Evolutionary conservation across 1,139 yeast species (phyloP).

Genomic region (Casaregolazyma lundiana): DNA sequence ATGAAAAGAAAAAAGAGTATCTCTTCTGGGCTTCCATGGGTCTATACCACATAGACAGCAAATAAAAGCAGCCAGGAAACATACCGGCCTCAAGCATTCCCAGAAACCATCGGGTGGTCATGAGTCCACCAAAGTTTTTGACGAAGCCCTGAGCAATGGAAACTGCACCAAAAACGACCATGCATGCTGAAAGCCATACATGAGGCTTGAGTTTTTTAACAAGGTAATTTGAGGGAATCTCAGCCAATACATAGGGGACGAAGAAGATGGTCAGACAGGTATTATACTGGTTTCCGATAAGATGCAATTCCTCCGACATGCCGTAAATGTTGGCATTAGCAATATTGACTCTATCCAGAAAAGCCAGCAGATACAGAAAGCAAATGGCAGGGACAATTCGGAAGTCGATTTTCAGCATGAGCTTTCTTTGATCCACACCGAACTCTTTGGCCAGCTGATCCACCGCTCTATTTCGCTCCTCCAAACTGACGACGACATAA

Average conservation of each 20-base stretch:
- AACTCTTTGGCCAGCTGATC: constrained; percentile 39
- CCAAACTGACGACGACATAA: not conserved
- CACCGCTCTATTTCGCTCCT: constrained; percentile 27
- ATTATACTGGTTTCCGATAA: constrained; percentile 58
- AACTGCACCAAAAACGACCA: constrained; percentile 57
- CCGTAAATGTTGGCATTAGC: constrained; percentile 73
- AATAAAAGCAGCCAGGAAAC: constrained; percentile 69
- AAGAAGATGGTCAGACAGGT: constrained; percentile 60
- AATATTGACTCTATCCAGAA: constrained; percentile 68
- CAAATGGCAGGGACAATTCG: constrained; percentile 70
- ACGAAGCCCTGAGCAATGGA: constrained; percentile 66
- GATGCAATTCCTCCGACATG: constrained; percentile 45
- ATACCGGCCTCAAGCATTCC: constrained; percentile 67
- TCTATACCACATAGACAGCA: constrained; percentile 51
- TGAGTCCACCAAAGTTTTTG: constrained; percentile 51
- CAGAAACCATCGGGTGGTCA: constrained; percentile 57
- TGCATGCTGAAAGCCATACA: constrained; percentile 54
- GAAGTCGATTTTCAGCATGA: constrained; percentile 60
- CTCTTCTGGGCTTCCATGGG: constrained; percentile 64
- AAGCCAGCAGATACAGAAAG: constrained; percentile 61
- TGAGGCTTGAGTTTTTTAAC: constrained; percentile 61
- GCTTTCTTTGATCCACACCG: constrained; percentile 43
- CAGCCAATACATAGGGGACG: constrained; percentile 65
- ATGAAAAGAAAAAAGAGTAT: constrained; percentile 62
- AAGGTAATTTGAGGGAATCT: constrained; percentile 60